Evolutionary conservation across 805 yeast species (phyloP).

Genomic region (Kuraishia cidri): DNA sequence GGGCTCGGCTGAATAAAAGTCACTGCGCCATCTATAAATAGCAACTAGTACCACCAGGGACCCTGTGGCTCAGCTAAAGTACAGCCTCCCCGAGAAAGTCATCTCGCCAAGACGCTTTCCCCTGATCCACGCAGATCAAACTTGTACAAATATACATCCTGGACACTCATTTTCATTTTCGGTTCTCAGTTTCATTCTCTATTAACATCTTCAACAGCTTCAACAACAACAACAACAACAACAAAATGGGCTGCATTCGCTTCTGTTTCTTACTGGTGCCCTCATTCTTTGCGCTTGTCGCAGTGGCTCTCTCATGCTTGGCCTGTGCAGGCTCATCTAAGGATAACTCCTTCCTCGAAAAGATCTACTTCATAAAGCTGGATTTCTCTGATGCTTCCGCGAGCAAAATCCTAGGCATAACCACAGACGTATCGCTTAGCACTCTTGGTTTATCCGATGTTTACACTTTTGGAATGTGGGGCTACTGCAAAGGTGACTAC

Average conservation of each 20-base stretch:
- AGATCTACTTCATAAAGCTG: conserved; percentile 38
- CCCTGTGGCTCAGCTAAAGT: too few relatives aligned
- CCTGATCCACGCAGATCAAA: too few relatives aligned
- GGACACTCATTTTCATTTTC: too few relatives aligned
- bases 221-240: too few relatives aligned
- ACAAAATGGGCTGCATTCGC: conserved; percentile 17
- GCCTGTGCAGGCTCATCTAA: conserved; percentile 45
- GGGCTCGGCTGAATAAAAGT: too few relatives aligned
- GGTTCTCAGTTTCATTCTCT: too few relatives aligned
- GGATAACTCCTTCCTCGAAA: conserved; percentile 28
- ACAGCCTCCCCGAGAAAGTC: too few relatives aligned
- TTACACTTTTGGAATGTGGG: conserved; percentile 54
- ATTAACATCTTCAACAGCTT: too few relatives aligned
- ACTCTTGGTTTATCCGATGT: conserved; percentile 32
- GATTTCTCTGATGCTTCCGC: conserved; percentile 26
- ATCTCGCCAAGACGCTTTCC: too few relatives aligned
- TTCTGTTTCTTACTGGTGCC: conserved; percentile 15
- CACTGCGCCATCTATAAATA: too few relatives aligned
- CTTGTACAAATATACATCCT: too few relatives aligned
- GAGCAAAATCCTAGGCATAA: conserved; percentile 8
- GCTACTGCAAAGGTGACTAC: conserved; percentile 43
- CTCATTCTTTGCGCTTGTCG: conserved; percentile 24
- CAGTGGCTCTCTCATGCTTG: conserved; percentile 36
- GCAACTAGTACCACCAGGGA: too few relatives aligned
- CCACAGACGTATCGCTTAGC: conserved; percentile 8